These are phyloP conservation scores for Xanthoconium purpureum DNA, from an alignment of 768 basidiomycete genomes.

Conservation along the genomic window DNA sequence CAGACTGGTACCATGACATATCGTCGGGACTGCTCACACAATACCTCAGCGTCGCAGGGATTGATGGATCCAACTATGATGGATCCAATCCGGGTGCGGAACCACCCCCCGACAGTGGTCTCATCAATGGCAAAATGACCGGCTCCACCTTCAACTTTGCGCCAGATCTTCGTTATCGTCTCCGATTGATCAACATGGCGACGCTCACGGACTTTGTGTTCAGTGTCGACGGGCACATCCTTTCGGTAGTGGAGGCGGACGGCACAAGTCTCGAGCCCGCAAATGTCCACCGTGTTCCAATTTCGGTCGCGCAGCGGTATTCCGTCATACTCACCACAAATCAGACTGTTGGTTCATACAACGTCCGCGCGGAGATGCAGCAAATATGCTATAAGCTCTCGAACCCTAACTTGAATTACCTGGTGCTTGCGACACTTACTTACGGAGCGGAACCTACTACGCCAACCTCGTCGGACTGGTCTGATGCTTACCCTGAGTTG, in stretches of 20 bases:
- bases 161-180: constrained; percentile 39
- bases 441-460: constrained; percentile 26
- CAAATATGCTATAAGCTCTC: constrained; percentile 29
- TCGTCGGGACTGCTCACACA: constrained; percentile 31
- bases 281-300: constrained; percentile 36
- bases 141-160: constrained; percentile 32
- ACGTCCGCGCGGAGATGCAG: constrained; percentile 39
- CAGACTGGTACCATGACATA: constrained; percentile 35
- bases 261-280: constrained; percentile 42
- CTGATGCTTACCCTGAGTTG: constrained; percentile 19
- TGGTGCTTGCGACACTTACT: constrained; percentile 31
- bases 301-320: constrained; percentile 50
- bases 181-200: constrained; percentile 48
- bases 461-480: constrained; percentile 28
- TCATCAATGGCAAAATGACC: constrained; percentile 33
- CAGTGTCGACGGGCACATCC: constrained; percentile 44
- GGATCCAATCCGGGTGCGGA: constrained; percentile 34
- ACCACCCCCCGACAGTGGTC: constrained; percentile 38
- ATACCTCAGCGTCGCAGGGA: constrained; percentile 26
- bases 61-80: constrained; percentile 28
- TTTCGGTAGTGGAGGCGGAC: constrained; percentile 49
- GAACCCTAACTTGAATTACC: constrained; percentile 26
- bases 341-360: constrained; percentile 34
- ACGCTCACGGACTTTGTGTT: constrained; percentile 45
- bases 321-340: constrained; percentile 45